Percentiles rank a stretch among this genome's conserved stretches.
Conservation (phyloP, 148 eudicot genomes). For the Limonium bicolor region DNA sequence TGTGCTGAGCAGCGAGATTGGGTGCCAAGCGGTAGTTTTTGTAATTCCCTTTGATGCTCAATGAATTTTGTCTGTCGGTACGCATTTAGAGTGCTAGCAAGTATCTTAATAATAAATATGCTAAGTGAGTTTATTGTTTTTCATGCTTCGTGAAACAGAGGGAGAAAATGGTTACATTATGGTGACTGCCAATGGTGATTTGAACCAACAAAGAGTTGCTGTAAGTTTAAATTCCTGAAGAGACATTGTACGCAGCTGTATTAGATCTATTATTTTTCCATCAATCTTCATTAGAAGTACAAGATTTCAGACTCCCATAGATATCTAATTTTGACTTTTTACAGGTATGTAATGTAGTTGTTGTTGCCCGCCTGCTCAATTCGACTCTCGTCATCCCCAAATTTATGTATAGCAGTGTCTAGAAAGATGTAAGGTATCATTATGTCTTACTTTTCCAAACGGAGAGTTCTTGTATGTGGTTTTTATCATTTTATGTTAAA, state of each 20-base stretch:
- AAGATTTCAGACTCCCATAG: background rate
- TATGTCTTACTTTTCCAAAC: too few species aligned
- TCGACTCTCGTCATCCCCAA: slow-evolving; percentile 92
- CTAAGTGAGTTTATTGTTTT: too few species aligned
- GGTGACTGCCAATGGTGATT: slow-evolving; percentile 90
- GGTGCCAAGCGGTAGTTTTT: slow-evolving; percentile 62
- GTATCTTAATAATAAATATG: too few species aligned
- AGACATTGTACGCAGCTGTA: background rate
- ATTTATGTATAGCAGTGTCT: slow-evolving; percentile 83
- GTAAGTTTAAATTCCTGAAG: slow-evolving; percentile 23
- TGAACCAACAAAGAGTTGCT: slow-evolving; percentile 99
- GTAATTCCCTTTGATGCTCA: background rate
- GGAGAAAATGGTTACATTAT: slow-evolving; percentile 72
- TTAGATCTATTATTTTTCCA: background rate
- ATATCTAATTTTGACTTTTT: slow-evolving; percentile 3
- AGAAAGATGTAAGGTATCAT: slow-evolving; percentile 78
- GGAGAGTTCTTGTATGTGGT: too few species aligned
- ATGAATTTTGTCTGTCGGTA: background rate
- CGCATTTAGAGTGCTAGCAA: background rate
- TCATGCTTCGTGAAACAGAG: slow-evolving; percentile 24
- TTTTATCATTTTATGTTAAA: too few species aligned
- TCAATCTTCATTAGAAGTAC: too few species aligned
- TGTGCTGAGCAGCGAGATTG: slow-evolving; percentile 75
- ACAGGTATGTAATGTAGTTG: slow-evolving; percentile 96
- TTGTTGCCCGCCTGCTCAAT: slow-evolving; percentile 82